Percentiles rank a stretch among this genome's conserved stretches.
Conservation (phyloP, 2,329 filamentous ascomycete species). For the Cercospora sp. region DNA sequence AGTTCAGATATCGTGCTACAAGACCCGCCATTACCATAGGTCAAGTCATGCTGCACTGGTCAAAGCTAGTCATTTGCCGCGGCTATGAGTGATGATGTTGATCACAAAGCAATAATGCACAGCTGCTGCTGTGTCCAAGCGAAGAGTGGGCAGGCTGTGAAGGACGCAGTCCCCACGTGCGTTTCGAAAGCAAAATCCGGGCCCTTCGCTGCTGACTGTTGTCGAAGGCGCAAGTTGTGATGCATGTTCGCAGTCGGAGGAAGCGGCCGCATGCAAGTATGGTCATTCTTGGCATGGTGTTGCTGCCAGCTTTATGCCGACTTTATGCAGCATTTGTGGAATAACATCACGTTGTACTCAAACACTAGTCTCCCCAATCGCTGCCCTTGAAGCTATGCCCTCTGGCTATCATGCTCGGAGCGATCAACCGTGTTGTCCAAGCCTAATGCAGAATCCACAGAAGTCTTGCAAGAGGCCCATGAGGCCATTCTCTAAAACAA, state of each 20-base stretch:
- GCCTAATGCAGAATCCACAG: background rate
- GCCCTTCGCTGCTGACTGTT: background rate
- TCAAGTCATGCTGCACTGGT: constrained; percentile 1
- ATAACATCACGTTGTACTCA: background rate
- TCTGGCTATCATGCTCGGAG: background rate
- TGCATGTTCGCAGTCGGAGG: background rate
- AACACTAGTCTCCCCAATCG: background rate
- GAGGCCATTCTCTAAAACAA: background rate
- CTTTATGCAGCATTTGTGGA: background rate
- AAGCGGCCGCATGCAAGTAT: background rate
- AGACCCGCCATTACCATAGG: background rate
- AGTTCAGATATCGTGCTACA: background rate
- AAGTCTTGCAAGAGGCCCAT: background rate
- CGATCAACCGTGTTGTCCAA: background rate
- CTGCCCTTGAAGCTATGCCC: background rate
- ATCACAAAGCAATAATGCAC: constrained; percentile 1
- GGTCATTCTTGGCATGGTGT: background rate
- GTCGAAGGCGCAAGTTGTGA: background rate
- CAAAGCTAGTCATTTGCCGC: constrained; percentile 1
- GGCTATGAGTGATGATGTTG: background rate
- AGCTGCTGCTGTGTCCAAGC: background rate
- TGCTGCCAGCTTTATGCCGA: background rate
- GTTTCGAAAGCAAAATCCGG: background rate
- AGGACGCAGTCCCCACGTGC: background rate
- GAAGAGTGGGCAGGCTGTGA: background rate